These are phyloP conservation scores for Triticum monococcum DNA, from an alignment of 176 grass and related monocot species.

Conservation along the genomic window DNA sequence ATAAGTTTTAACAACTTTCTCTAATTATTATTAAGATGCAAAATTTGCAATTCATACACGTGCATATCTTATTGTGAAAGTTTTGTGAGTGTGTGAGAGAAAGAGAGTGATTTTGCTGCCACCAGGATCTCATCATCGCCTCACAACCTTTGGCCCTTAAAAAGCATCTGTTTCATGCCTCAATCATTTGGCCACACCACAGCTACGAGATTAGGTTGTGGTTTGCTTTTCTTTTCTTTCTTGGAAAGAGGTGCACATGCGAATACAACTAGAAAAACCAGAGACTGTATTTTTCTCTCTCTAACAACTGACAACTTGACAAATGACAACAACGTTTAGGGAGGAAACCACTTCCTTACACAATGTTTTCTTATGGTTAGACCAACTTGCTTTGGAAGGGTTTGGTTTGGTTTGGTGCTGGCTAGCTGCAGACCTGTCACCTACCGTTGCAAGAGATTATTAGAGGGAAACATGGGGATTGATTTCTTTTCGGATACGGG, in stretches of 20 bases:
- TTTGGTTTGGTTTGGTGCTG: slow-evolving; percentile 16
- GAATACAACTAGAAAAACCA: background rate
- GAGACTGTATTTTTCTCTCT: background rate
- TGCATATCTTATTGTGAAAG: background rate
- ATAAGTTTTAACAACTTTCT: background rate
- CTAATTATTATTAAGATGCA: no score
- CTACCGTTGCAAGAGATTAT: background rate
- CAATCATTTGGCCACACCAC: slow-evolving; percentile 30
- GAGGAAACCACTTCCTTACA: slow-evolving; percentile 29
- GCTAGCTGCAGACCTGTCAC: slow-evolving; percentile 31
- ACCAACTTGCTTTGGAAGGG: slow-evolving; percentile 35
- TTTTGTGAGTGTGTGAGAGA: background rate
- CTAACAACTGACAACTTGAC: slow-evolving; percentile 38
- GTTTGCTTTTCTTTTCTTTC: background rate
- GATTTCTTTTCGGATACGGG: background rate
- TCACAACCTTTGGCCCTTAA: background rate
- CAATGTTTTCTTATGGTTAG: slow-evolving; percentile 32
- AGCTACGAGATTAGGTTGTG: slow-evolving; percentile 20
- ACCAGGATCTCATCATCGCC: background rate
- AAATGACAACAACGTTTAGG: slow-evolving; percentile 34
- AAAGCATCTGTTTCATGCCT: slow-evolving; percentile 3
- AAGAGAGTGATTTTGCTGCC: background rate
- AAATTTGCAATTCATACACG: background rate
- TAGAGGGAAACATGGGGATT: background rate
- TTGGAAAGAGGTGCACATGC: slow-evolving; percentile 9